Conservation (phyloP, 768 basidiomycete species). For the Sporobolomyces pararoseus region DNA sequence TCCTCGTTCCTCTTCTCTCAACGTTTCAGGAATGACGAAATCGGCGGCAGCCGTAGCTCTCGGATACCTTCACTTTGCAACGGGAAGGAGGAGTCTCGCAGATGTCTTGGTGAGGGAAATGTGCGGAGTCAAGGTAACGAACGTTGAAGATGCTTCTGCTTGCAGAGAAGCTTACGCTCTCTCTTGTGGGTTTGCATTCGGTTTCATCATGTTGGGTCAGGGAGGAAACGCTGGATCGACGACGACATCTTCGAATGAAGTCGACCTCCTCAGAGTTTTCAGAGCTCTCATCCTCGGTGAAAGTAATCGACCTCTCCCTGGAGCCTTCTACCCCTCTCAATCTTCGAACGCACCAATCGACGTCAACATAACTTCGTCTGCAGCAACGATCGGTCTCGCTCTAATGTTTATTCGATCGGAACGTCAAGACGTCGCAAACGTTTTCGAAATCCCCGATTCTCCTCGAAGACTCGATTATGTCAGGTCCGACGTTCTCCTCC, state of each 20-base stretch:
- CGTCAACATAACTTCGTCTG: slow-evolving; percentile 83
- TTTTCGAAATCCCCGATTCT: slow-evolving; percentile 77
- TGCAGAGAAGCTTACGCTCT: slow-evolving; percentile 89
- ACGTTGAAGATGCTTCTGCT: slow-evolving; percentile 78
- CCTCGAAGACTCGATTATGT: slow-evolving; percentile 73
- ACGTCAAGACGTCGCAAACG: slow-evolving; percentile 77
- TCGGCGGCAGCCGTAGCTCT: slow-evolving; percentile 81
- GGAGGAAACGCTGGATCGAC: slow-evolving; percentile 51
- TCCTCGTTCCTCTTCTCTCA: slow-evolving; percentile 76
- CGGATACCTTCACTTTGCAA: slow-evolving; percentile 84
- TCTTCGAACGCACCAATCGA: slow-evolving; percentile 56
- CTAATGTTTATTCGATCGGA: slow-evolving; percentile 88
- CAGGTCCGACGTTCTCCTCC: slow-evolving; percentile 78
- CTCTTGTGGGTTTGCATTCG: slow-evolving; percentile 82
- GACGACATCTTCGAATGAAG: slow-evolving; percentile 10
- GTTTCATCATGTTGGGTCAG: slow-evolving; percentile 92
- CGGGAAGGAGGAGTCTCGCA: slow-evolving; percentile 81
- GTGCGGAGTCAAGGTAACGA: slow-evolving; percentile 68
- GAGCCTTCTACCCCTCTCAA: slow-evolving; percentile 10
- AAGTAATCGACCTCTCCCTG: slow-evolving; percentile 19
- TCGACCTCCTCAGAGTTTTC: slow-evolving; percentile 25
- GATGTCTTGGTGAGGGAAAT: slow-evolving; percentile 86
- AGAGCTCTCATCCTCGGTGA: slow-evolving; percentile 36
- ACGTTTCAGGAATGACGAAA: slow-evolving; percentile 83
- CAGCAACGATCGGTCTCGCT: slow-evolving; percentile 82